Base-by-base conservation (phyloP, 2,329 filamentous ascomycete species). In the Colletotrichum sojae region DNA sequence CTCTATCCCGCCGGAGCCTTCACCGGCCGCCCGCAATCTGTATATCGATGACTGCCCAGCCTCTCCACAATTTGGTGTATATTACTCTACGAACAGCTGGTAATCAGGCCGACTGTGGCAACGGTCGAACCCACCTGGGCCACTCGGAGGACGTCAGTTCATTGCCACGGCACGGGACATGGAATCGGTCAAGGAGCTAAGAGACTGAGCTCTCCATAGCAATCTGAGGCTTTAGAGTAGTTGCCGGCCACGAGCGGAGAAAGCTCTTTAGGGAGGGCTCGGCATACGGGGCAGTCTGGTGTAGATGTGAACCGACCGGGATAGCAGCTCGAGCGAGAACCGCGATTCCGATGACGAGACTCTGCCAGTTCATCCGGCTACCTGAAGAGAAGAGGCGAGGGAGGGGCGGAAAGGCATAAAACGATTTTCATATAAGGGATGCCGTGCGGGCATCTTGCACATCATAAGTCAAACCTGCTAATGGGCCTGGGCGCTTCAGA, bases 21-120 rank as follows among this genome's bases (percentile, higher is more conserved):
- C 25, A 22, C 27, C 49, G 25, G 55, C 15, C 27, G 40, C 25
- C 57, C 45, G 63, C 15, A 22, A 6, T 62, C 46, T 36, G 52
- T 63, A 49, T 67, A 53, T 67, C n/a, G 65, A 53, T n/a, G 46
- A 67, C 59, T 63, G 65, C 65, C 65, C 22, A 67, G 65, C 48
- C 39, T 63, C 52, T 57, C 59, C 64, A 67, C 52, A 27, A 63
- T 58, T 18, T 58, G n/a, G 53, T 27, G 25, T 67, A 63, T n/a
- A 63, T 58, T 63, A 58, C n/a, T 46, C 22, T n/a, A 49, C 18
- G 9, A 46, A 22, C 52, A 16, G 6, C 16, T 15, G 4, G 0
- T 9, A 22, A 12, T 9, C 6, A 13, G 22, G 39, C 2, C 15
- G 4, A 6, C 4, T 9, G 25, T 27, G 18, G 15, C 16, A 15